Evolutionary conservation across 202 grass and related monocot species (phyloP).

Genomic region (Carex sylvatica): DNA sequence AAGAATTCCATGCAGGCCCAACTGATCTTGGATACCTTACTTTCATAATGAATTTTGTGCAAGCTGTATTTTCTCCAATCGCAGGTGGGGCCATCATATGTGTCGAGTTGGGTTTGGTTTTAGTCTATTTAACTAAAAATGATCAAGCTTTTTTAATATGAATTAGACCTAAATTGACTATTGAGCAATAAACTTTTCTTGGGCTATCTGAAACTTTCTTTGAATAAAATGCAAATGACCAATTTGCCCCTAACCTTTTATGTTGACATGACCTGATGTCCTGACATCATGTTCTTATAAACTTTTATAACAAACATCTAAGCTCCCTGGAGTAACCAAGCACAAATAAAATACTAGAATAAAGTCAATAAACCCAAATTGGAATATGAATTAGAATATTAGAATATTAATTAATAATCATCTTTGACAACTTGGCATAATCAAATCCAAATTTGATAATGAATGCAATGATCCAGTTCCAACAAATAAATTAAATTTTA

Average conservation of each 20-base stretch:
- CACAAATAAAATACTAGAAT: no score
- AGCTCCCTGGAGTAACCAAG: background rate
- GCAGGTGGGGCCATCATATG: slow-evolving; percentile 32
- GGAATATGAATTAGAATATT: background rate
- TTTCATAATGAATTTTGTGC: slow-evolving; percentile 85
- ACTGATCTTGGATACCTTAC: slow-evolving; percentile 94
- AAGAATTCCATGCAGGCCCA: slow-evolving; percentile 74
- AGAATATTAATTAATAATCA: background rate
- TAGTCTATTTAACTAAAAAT: background rate
- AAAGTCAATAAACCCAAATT: no score
- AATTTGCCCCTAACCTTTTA: background rate
- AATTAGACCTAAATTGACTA: background rate
- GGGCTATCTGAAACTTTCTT: background rate
- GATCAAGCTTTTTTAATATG: background rate
- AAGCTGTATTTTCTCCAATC: slow-evolving; percentile 80
- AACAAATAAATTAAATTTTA: background rate
- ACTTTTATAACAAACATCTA: slow-evolving; percentile 1
- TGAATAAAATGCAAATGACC: background rate
- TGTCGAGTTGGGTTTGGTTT: background rate
- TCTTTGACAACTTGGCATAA: background rate
- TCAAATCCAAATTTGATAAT: background rate
- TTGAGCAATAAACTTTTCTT: background rate
- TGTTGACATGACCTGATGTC: background rate
- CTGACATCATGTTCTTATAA: background rate
- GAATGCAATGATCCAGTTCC: background rate